phyloP scores from a whole-genome alignment of 257 asterid species.

The Eucommia ulmoides region DNA sequence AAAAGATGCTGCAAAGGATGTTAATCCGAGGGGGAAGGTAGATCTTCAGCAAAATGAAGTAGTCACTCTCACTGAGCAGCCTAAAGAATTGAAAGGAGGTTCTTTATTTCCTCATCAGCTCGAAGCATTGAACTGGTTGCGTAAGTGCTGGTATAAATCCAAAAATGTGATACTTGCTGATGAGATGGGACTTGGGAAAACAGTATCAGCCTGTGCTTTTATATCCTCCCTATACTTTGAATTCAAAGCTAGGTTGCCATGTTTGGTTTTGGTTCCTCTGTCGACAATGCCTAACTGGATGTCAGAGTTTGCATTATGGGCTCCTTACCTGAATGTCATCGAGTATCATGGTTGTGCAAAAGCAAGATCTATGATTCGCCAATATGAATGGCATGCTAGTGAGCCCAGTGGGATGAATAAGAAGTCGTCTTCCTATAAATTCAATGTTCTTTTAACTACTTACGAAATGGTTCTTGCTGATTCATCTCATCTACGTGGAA shows the following conservation, averaged over 20 bases:
- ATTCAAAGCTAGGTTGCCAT: constrained; percentile 73
- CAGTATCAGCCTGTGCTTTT: constrained; percentile 94
- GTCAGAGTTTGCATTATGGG: constrained; percentile 92
- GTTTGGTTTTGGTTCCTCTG: constrained; percentile 93
- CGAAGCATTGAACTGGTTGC: constrained; percentile 97
- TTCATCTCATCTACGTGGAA: constrained; percentile 64
- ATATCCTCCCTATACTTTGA: constrained; percentile 69
- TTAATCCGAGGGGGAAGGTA: constrained; percentile 22
- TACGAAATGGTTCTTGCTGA: constrained; percentile 97
- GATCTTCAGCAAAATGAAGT: constrained; percentile 40
- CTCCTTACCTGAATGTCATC: constrained; percentile 86
- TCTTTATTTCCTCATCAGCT: constrained; percentile 89
- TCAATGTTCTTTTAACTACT: constrained; percentile 86
- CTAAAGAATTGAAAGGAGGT: constrained; percentile 79
- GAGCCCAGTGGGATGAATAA: constrained; percentile 30
- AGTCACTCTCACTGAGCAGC: constrained; percentile 75
- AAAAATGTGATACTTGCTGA: constrained; percentile 97
- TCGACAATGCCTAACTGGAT: constrained; percentile 99
- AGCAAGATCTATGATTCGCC: constrained; percentile 78
- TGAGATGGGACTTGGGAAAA: constrained; percentile 99
- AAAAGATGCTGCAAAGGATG: constrained; percentile 34
- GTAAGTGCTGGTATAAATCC: constrained; percentile 84
- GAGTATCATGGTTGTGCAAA: constrained; percentile 88
- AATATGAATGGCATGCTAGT: constrained; percentile 85
- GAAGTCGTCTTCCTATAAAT: constrained; percentile 56